Base-by-base conservation (phyloP, 306 rosid genomes). In the Herpetospermum pedunculosum region DNA sequence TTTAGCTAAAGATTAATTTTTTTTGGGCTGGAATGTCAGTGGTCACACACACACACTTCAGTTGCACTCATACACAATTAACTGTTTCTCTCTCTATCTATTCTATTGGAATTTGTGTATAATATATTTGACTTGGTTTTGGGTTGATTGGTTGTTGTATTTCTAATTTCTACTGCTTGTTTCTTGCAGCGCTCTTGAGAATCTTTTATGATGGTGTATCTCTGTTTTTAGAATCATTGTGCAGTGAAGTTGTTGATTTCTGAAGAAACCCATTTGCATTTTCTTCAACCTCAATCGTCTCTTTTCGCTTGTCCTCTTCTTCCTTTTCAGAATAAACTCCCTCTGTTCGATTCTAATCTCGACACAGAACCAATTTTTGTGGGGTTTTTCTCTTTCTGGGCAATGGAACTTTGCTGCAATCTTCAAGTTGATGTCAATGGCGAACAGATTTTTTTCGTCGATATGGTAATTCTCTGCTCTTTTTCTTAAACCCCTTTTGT, bases 371-470 rank as follows among this genome's bases (percentile, higher is more conserved):
- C 49, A 63, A 60, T 78, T 53, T 53, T 25, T 19, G 6, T 76
- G 70, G 78, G 80, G 73, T 49, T 75, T 77, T 77, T 47, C 55
- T 34, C 47, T 9, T 47, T 35, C 32, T 53, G 52, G 16, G 63
- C 35, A 23, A 91, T 94, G 97, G 97, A 88, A 64, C 55, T 59
- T 77, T 82, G 68, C 82, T 86, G 92, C 81, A 84, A 91, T 77
- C 97, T 94, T 83, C 85, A 91, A 88, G 96, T 94, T 30, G 99
- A 91, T 80, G 92, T 94, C 73, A 89, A 94, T 81, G 96, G 97
- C 53, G 92, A 94, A 85, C 91, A 89, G 79, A 82, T 85, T 38
- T 94, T 94, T 87, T 74, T 89, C 84, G 91, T 91, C 35, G 87
- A 94, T 85, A 89, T 84, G 97, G 99, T 89, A 80, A 75, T 41